Evolutionary conservation across 1,139 yeast species (phyloP), one percentile per base, ranked within the genome.

Genomic region (Diutina neorugosa): DNA sequence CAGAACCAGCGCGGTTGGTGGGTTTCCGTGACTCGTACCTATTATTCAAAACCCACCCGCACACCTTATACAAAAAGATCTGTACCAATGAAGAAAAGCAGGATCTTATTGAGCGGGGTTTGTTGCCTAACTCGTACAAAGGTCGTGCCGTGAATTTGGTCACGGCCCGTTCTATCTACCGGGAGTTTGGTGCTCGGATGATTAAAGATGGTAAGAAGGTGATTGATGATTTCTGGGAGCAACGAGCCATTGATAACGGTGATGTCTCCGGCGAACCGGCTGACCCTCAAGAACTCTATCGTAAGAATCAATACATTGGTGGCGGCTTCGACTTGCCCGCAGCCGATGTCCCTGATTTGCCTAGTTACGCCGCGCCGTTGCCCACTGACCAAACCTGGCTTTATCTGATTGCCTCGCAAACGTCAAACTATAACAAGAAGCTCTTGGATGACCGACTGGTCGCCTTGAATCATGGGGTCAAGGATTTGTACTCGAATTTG

Each of bases 11-110:
- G 0, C 77, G 98, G 59, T 81, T 91, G 61, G 90, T 91, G 60
- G 98, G 98, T 2, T 90, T 90, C 69, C 77, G 98, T 61, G 98
- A 93, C 65, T 89, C 97, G 0, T 91, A 93, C 62, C 74, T 90
- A 54, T 74, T 93, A 57, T 93, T 93, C 71, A 95, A 90, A 64
- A 87, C 91, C 53, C 97, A 93, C 68, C 40, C 37, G n/a, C 72
- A 77, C 54, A 69, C 76, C 52, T 73, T 93, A 53, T 85, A 78
- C 71, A 89, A 91, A 64, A 80, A 86, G 57, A 82, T 86, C 18
- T 76, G 93, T 51, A 77, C 81, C 25, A 87, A 87, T 56, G 86
- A 80, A 41, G 95, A 90, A 63, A 91, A 93, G 65, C 80, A 79
- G 70, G 93, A 87, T 61, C 72, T 94, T 61, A 89, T 93, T 53